phyloP scores from a whole-genome alignment of 2,329 filamentous ascomycete species.

The Annulohypoxylon truncatum region DNA sequence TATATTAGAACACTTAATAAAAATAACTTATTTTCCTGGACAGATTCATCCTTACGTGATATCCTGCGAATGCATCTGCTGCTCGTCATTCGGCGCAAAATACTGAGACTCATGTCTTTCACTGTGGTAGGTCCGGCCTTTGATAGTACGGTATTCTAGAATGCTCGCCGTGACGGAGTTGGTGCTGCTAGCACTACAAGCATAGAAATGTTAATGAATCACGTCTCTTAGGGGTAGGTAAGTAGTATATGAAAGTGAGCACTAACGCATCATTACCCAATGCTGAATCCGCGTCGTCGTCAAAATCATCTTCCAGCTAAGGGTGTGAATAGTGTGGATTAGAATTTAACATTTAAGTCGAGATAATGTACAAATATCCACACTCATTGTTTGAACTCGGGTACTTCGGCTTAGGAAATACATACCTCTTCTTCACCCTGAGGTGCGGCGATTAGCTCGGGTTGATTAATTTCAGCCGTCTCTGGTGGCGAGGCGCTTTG shows the following conservation, averaged over 20 bases:
- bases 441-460: conserved; percentile 3
- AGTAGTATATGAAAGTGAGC: neutral
- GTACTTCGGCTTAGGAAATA: neutral
- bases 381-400: neutral
- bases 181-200: conserved; percentile 42
- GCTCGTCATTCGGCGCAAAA: conserved; percentile 44
- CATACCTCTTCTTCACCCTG: conserved; percentile 4
- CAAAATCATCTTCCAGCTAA: conserved; percentile 29
- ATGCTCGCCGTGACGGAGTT: conserved; percentile 47
- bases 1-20: neutral
- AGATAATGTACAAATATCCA: neutral
- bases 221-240: neutral
- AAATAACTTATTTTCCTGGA: neutral
- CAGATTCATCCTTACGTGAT: conserved; percentile 29
- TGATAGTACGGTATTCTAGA: conserved; percentile 47
- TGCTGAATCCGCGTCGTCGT: conserved; percentile 42
- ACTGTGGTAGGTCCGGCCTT: conserved; percentile 47
- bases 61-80: conserved; percentile 43
- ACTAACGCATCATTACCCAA: conserved; percentile 45
- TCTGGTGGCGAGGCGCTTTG: neutral
- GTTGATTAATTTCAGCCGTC: neutral
- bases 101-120: conserved; percentile 42
- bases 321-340: neutral
- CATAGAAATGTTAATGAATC: neutral
- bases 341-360: neutral